Percentiles rank a stretch among this genome's conserved stretches.
These are phyloP conservation scores for Hibiscus trionum DNA, from an alignment of 345 rosid species.

Conservation along the genomic window DNA sequence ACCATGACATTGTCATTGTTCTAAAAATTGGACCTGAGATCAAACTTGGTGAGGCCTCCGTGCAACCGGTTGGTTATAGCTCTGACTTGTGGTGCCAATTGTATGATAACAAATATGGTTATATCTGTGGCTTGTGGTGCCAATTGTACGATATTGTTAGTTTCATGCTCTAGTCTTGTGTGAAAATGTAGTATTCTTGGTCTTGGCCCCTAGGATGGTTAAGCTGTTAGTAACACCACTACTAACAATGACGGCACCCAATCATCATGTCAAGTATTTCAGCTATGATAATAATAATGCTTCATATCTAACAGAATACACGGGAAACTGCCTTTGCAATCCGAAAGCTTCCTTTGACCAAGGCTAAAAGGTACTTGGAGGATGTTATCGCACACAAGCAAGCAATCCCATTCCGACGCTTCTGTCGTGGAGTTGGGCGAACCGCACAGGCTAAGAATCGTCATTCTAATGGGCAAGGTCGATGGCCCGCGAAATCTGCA, in stretches of 20 bases:
- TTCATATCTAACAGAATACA: slow-evolving; percentile 38
- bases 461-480: slow-evolving; percentile 73
- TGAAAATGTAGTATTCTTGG: not conserved
- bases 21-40: too few species aligned
- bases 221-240: not conserved
- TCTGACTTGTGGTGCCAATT: too few species aligned
- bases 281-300: not conserved
- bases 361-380: slow-evolving; percentile 71
- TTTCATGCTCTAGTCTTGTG: not conserved
- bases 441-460: slow-evolving; percentile 78
- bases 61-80: too few species aligned
- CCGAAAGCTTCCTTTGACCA: slow-evolving; percentile 48
- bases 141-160: not conserved
- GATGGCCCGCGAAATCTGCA: too few species aligned
- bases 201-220: not conserved
- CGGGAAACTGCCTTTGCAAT: slow-evolving; percentile 64
- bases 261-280: not conserved
- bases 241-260: too few species aligned
- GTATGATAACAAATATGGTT: not conserved
- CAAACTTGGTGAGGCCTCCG: too few species aligned
- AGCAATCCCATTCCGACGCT: slow-evolving; percentile 73
- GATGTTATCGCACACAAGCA: slow-evolving; percentile 76
- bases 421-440: slow-evolving; percentile 70
- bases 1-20: not conserved
- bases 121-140: not conserved